phyloP scores from a whole-genome alignment of 208 protist genomes.

The Trypanosoma conorhini region DNA sequence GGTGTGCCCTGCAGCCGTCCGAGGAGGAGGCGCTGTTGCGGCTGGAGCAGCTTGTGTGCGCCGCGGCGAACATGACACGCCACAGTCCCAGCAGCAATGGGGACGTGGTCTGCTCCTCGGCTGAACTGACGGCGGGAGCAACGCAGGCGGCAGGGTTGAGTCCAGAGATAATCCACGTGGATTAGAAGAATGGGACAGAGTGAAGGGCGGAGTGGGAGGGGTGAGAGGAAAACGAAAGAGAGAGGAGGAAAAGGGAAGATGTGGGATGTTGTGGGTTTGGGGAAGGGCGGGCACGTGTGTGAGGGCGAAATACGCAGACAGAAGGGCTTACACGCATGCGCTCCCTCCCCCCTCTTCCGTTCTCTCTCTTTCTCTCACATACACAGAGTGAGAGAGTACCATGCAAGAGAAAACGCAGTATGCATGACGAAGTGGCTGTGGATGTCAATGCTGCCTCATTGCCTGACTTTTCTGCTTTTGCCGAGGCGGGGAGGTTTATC shows the following conservation, averaged over 20 bases:
- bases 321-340: not conserved
- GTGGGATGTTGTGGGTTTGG: not conserved
- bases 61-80: slow-evolving; percentile 10
- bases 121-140: too few species aligned
- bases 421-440: not conserved
- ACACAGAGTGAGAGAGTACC: not conserved
- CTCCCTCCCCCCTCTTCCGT: too few species aligned
- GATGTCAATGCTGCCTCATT: not conserved
- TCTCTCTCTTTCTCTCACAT: not conserved
- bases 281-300: not conserved
- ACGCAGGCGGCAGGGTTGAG: not conserved
- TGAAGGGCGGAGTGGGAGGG: not conserved
- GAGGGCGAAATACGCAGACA: slow-evolving; percentile 1
- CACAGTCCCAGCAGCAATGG: not conserved
- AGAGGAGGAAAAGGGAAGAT: not conserved
- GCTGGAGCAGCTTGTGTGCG: slow-evolving; percentile 15
- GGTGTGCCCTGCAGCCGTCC: slow-evolving; percentile 2
- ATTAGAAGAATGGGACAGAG: slow-evolving; percentile 6
- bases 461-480: too few species aligned
- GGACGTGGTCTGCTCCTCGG: not conserved
- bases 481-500: not conserved
- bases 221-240: not conserved
- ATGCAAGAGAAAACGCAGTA: not conserved
- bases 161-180: slow-evolving; percentile 18
- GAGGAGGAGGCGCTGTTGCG: slow-evolving; percentile 12